Evolutionary conservation across 371 early-diverging fungal genomes (phyloP), one percentile per base, ranked within the genome.

Genomic region (Mucor piriformis): DNA sequence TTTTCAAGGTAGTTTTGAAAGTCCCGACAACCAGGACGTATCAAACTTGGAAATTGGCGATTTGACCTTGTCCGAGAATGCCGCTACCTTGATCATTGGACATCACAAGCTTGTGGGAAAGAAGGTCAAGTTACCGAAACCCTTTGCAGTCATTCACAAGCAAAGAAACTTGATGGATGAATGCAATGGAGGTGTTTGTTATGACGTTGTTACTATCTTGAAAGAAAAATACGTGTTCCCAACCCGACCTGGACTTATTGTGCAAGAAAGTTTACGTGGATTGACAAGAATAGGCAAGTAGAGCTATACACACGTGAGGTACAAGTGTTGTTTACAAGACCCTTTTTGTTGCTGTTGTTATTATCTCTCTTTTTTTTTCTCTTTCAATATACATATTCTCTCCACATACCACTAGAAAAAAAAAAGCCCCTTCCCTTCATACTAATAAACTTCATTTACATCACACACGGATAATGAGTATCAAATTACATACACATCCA

Each of bases 201-300:
- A 78, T 60, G 78, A 83, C 16, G 77, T 81, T 12, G 79, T 79
- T 1, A 60, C 71, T 1, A 67, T 86, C 6, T 15, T 86, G 8
- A 53, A 71, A 50, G 75, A 81, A 64, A 86, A 86, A 55, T 86
- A 81, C 57, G 63, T 83, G 4, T 86, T 86, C 62, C 53, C 66
- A 13, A 47, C 56, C 12, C 42, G 86, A 49, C 86, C 86, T 7
- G 71, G 76, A 6, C 55, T 80, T 25, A 48, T 76, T 12, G 80
- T 80, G 7, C 70, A 73, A 50, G 70, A 75, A 50, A 69, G 58
- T 35, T 43, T 69, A 50, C 67, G 76, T 13, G 74, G 73, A 13
- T 50, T 67, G 35, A 34, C 67, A 46, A 63, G 37, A 46, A 51
- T 58, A 24, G 59, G 57, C 18, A 50, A 51, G 33, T 58, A 53